Evolutionary conservation across 2,329 filamentous ascomycete genomes (phyloP), one percentile per base, ranked within the genome.

Genomic region (Botrytis pseudocinerea): DNA sequence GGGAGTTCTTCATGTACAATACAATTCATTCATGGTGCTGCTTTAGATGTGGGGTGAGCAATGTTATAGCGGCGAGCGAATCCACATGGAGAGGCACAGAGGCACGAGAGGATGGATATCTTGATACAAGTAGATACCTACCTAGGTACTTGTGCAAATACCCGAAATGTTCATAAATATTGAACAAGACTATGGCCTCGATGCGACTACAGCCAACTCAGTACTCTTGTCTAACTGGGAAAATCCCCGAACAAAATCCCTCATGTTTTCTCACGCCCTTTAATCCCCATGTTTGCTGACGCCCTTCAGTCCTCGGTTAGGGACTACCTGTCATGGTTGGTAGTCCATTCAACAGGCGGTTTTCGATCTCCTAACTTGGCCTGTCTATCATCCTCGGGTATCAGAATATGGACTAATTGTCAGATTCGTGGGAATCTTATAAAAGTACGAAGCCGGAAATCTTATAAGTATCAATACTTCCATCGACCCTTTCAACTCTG

Each of bases 251-350:
- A 40, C 14, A 25, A n/a, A 40, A 20, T 22, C 4, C 46, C 35
- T 68, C 20, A 60, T 69, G 51, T 69, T 20, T 60, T 28, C 35
- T 44, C 28, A 35, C 66, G 66, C 66, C 66, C 66, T 69, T 60
- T 7, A 10, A 69, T 51, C 66, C 46, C 54, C 20, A 44, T 69
- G 51, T 69, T 20, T 60, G 22, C 35, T 44, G 22, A 35, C 66
- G 66, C 66, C 66, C 66, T 69, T 60, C 1, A 18, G 60, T 51
- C 66, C 64, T 18, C n/a, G 51, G 28, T 60, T 60, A 7, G 20
- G 60, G 9, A 44, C 16, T 16, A 68, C 25, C 42, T 32, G 65
- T 57, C 66, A 42, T 68, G 22, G 2, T 9, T 42, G 40, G 20
- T 40, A n/a, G 4, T 28, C 14, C 7, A 59, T n/a, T 59, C 51